Conservation (phyloP, 1,284 basidiomycete species). For the Afroboletus lepidellus region DNA sequence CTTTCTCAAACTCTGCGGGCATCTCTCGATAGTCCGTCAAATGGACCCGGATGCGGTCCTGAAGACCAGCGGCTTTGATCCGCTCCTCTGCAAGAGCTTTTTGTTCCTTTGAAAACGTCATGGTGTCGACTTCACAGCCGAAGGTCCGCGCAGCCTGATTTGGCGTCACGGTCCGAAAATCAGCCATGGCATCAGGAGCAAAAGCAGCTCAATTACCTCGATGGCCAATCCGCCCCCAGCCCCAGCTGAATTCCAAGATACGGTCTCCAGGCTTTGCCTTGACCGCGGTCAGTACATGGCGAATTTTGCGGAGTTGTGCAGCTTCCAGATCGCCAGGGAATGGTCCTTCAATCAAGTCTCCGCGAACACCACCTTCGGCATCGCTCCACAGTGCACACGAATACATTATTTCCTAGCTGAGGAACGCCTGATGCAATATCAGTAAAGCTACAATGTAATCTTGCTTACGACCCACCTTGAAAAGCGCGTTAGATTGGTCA, state of each 20-base stretch:
- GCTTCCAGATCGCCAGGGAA: conserved; percentile 70
- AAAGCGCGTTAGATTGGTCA: conserved; percentile 82
- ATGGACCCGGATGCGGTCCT: conserved; percentile 75
- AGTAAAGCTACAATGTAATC: conserved; percentile 29
- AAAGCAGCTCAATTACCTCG: conserved; percentile 49
- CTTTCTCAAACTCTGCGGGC: conserved; percentile 70
- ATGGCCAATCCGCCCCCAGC: conserved; percentile 92
- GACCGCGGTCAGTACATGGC: conserved; percentile 73
- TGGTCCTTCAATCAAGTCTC: conserved; percentile 54
- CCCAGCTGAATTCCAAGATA: conserved; percentile 88
- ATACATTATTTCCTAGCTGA: conserved; percentile 91
- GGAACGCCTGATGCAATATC: conserved; percentile 60
- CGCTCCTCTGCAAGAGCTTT: conserved; percentile 84
- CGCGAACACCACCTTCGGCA: conserved; percentile 68
- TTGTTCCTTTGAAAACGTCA: conserved; percentile 86
- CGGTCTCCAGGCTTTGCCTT: conserved; percentile 76
- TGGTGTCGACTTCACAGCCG: conserved; percentile 82
- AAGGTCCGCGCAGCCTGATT: conserved; percentile 61
- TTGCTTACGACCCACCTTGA: conserved; percentile 48
- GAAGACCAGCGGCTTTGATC: conserved; percentile 69
- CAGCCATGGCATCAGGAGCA: background rate
- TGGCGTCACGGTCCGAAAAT: conserved; percentile 8
- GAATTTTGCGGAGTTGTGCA: conserved; percentile 81
- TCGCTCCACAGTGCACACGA: conserved; percentile 82
- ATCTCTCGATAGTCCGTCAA: conserved; percentile 86